phyloP scores from a whole-genome alignment of 2,329 filamentous ascomycete genomes.

The Aspergillus viridinutans region DNA sequence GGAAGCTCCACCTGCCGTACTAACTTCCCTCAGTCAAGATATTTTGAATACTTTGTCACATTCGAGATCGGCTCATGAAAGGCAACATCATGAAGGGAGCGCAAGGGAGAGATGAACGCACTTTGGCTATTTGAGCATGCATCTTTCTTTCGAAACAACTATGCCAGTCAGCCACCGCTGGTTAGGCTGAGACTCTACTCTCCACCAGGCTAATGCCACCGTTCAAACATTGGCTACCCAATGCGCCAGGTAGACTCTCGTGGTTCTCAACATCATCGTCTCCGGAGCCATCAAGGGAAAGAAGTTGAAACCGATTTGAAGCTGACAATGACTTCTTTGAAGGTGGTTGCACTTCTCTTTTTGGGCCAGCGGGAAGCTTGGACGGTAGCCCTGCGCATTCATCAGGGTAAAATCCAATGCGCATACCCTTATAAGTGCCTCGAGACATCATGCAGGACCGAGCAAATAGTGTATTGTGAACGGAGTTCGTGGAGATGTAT shows the following conservation, averaged over 20 bases:
- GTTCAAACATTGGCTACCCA: slow-evolving; percentile 13
- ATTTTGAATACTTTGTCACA: neutral
- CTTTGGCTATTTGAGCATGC: neutral
- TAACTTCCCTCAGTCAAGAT: too few species aligned
- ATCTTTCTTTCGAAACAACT: neutral
- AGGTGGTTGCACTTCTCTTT: slow-evolving; percentile 21
- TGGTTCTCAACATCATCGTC: slow-evolving; percentile 31
- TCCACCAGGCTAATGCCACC: slow-evolving; percentile 12
- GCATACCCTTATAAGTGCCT: slow-evolving; percentile 64
- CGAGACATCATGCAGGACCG: slow-evolving; percentile 69
- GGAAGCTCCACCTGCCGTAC: neutral
- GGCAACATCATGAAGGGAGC: neutral
- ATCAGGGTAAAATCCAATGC: slow-evolving; percentile 67
- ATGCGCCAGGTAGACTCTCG: slow-evolving; percentile 10
- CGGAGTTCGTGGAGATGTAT: slow-evolving; percentile 70
- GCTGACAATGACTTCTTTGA: slow-evolving; percentile 31
- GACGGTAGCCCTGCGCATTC: slow-evolving; percentile 64
- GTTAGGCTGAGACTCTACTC: slow-evolving; percentile 12
- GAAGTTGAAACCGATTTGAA: slow-evolving; percentile 60
- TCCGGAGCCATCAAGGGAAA: slow-evolving; percentile 49
- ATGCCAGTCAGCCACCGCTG: neutral
- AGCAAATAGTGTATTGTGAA: slow-evolving; percentile 71
- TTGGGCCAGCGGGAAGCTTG: slow-evolving; percentile 27
- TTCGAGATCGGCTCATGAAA: neutral
- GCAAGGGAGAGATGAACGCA: neutral